Percentiles rank a stretch among this genome's conserved stretches.
Evolutionary conservation across 495 filamentous ascomycete genomes (phyloP).

Genomic region (Alectoria sarmentosa): DNA sequence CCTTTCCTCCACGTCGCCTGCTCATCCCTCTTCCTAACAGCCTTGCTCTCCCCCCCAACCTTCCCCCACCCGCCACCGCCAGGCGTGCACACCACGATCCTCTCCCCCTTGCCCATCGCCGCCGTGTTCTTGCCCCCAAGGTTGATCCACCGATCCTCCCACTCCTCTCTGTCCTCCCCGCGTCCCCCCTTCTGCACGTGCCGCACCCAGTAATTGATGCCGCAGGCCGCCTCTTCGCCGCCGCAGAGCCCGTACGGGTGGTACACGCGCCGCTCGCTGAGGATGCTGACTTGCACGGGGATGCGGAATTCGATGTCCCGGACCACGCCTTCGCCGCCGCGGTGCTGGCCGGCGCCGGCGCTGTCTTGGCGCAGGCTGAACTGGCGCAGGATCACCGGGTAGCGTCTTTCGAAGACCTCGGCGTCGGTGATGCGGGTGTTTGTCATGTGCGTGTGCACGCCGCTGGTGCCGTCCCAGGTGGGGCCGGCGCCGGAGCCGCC

Average conservation of each 20-base stretch:
- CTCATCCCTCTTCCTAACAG: conserved; percentile 20
- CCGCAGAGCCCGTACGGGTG: conserved; percentile 83
- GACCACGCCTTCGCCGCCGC: conserved; percentile 83
- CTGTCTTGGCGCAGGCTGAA: conserved; percentile 69
- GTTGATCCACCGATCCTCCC: conserved; percentile 66
- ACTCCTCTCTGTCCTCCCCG: conserved; percentile 33
- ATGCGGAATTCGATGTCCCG: conserved; percentile 93
- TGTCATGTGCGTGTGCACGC: conserved; percentile 98
- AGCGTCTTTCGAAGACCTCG: conserved; percentile 91
- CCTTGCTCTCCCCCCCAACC: conserved; percentile 23
- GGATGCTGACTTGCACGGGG: conserved; percentile 79
- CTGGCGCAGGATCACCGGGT: conserved; percentile 78
- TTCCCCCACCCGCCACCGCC: conserved; percentile 48
- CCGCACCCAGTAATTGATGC: conserved; percentile 82
- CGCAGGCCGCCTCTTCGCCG: conserved; percentile 72
- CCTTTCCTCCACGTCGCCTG: conserved; percentile 26
- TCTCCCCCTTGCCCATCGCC: conserved; percentile 74
- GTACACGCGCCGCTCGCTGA: conserved; percentile 82
- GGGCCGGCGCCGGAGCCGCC: conserved; percentile 86
- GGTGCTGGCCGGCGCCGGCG: conserved; percentile 67
- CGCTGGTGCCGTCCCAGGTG: conserved; percentile 80
- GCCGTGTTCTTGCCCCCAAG: conserved; percentile 93
- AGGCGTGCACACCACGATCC: conserved; percentile 65
- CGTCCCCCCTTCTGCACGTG: conserved; percentile 42
- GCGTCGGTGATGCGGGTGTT: conserved; percentile 96